Percentiles rank a stretch among this genome's conserved stretches.
Evolutionary conservation across 73 alveolate genomes (phyloP).

Genomic region (Symbiodinium natans): DNA sequence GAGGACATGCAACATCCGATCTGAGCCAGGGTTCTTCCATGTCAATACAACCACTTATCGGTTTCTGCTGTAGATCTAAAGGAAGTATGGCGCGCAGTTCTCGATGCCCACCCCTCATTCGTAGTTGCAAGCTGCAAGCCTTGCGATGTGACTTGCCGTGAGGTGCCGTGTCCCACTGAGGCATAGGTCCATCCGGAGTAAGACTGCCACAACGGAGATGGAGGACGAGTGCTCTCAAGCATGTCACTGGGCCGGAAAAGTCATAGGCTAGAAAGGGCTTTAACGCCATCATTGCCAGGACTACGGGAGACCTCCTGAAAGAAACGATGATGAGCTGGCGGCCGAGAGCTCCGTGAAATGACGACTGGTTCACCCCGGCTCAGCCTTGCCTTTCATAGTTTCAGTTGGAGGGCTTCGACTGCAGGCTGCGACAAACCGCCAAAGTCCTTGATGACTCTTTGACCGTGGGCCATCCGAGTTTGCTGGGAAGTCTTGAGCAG

Average conservation of each 20-base stretch:
- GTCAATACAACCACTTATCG: neutral
- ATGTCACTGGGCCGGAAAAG: too few relatives aligned
- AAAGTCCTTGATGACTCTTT: constrained; percentile 62
- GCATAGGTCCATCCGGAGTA: neutral
- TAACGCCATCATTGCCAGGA: neutral
- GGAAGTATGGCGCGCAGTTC: constrained; percentile 82
- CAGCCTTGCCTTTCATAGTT: too few relatives aligned
- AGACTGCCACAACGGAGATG: neutral
- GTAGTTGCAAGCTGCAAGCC: too few relatives aligned
- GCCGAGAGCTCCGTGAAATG: neutral
- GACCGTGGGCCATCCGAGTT: neutral
- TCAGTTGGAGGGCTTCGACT: too few relatives aligned
- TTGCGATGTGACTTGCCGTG: too few relatives aligned
- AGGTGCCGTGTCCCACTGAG: too few relatives aligned
- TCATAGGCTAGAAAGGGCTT: too few relatives aligned
- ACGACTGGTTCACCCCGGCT: too few relatives aligned
- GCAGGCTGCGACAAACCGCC: constrained; percentile 78
- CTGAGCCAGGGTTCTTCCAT: neutral
- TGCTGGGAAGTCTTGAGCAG: neutral
- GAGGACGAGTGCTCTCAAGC: too few relatives aligned
- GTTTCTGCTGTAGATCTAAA: neutral
- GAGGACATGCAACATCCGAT: constrained; percentile 3
- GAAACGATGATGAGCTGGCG: constrained; percentile 49
- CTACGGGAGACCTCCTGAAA: constrained; percentile 35
- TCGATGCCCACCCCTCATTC: constrained; percentile 27